Evolutionary conservation across 805 yeast species (phyloP).

Genomic region (Dipodascopsis tothii): DNA sequence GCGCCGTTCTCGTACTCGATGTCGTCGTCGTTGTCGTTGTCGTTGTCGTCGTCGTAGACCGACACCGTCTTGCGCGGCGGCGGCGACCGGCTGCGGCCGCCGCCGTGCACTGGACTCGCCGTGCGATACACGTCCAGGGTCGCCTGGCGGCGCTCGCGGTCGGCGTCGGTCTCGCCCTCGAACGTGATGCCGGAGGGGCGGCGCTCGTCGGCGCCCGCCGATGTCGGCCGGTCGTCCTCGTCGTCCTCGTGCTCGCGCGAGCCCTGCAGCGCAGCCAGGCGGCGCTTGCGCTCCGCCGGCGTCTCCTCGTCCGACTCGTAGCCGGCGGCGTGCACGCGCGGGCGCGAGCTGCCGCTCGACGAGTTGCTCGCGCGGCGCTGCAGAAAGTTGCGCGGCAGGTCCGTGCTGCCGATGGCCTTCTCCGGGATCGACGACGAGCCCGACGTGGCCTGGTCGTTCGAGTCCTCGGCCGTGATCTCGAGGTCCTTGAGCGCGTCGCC

Average conservation of each 20-base stretch:
- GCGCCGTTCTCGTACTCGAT: conserved; percentile 1
- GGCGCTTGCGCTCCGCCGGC: conserved; percentile 16
- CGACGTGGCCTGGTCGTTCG: conserved; percentile 1
- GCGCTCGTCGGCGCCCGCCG: conserved; percentile 1
- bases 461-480: conserved; percentile 8
- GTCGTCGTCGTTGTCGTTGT: background rate
- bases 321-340: conserved; percentile 2
- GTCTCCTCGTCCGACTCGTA: conserved; percentile 25
- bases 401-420: conserved; percentile 19
- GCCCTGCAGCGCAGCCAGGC: conserved; percentile 24
- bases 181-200: conserved; percentile 17
- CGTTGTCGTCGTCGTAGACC: background rate
- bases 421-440: background rate
- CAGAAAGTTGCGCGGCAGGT: conserved; percentile 17
- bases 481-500: conserved; percentile 4
- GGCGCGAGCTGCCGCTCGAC: conserved; percentile 25
- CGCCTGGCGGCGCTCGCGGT: conserved; percentile 51
- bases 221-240: conserved; percentile 5
- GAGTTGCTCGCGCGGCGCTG: conserved; percentile 25
- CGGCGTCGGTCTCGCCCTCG: conserved; percentile 54
- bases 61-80: background rate
- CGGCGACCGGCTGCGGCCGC: conserved; percentile 1
- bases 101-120: background rate
- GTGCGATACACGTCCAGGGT: conserved; percentile 29
- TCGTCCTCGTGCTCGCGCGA: conserved; percentile 26